Evolutionary conservation across 78 protist genomes (phyloP).

Genomic region (Mantamonas sphyraenae): DNA sequence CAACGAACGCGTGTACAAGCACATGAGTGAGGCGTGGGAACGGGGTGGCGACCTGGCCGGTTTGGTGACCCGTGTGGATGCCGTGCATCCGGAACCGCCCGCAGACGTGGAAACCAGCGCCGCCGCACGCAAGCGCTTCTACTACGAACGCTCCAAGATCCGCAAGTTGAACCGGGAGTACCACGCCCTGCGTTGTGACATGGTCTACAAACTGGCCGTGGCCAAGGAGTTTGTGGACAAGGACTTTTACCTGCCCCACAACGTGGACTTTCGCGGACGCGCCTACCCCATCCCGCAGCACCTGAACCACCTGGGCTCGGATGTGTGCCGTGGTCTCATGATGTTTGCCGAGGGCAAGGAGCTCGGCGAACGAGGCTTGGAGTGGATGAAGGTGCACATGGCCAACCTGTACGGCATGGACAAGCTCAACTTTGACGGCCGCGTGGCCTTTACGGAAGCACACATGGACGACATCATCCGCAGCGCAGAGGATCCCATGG

Average conservation of each 20-base stretch:
- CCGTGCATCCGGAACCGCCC: not conserved
- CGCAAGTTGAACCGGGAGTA: slow-evolving; percentile 28
- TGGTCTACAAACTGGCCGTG: slow-evolving; percentile 28
- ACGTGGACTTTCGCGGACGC: slow-evolving; percentile 94
- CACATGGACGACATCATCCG: slow-evolving; percentile 29
- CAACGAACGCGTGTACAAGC: slow-evolving; percentile 22
- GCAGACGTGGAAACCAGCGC: slow-evolving; percentile 24
- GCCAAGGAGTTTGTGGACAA: slow-evolving; percentile 14
- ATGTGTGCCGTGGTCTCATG: slow-evolving; percentile 67
- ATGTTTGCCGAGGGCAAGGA: slow-evolving; percentile 43
- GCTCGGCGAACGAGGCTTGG: slow-evolving; percentile 60
- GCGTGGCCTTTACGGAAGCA: slow-evolving; percentile 39
- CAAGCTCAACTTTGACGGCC: slow-evolving; percentile 62
- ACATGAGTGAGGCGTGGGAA: slow-evolving; percentile 24
- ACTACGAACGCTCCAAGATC: not conserved
- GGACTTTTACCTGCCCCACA: slow-evolving; percentile 76
- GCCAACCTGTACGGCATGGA: slow-evolving; percentile 80
- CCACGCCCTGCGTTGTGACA: slow-evolving; percentile 46
- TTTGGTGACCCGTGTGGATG: not conserved
- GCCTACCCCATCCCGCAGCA: slow-evolving; percentile 89
- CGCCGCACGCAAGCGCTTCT: not conserved
- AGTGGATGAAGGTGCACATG: slow-evolving; percentile 83
- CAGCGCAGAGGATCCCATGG: slow-evolving; percentile 52
- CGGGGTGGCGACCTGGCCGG: slow-evolving; percentile 30
- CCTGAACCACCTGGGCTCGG: slow-evolving; percentile 80